Evolutionary conservation across 305 asterid species (phyloP), one percentile per base, ranked within the genome.

Genomic region (Rubia balearica): DNA sequence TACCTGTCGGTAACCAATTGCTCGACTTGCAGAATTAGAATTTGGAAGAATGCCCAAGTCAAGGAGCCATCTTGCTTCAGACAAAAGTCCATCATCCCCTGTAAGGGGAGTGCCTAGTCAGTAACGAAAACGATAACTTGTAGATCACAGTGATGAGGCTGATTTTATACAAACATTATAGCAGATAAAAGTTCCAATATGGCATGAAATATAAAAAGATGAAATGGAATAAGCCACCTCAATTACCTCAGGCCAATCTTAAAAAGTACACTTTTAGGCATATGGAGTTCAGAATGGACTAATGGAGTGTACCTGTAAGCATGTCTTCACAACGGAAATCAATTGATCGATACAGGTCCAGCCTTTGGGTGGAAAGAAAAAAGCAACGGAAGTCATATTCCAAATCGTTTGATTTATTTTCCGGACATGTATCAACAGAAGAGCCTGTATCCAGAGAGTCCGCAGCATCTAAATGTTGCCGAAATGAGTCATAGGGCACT

Each of bases 1-100:
- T 91, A 94, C 99, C 78, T 94, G 99, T 87, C 98, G 81, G 73
- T 94, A 94, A 74, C 99, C 99, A 75, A 94, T 94, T 75, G 99
- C 98, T 71, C 98, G 95, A 78, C 93, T 87, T 76, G 99, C 96
- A 68, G 98, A 88, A 83, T 81, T 94, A 56, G 93, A 81, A 83
- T 91, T 91, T 22, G 99, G 99, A 80, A 83, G 74, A 79, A 94
- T 96, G 57, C 95, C 98, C 82, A 88, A 67, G 78, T 91, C 96
- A 72, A 94, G 96, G 78, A 94, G 96, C 96, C 97, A 84, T 69
- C 83, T 81, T 41, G 97, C 95, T 89, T 94, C 99, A 0, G 88
- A 85, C 81, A 94, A 80, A 67, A 94, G 79, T 71, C 95, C 96
- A 81, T 83, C 89, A 70, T 80, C 84, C 87, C 78, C 85, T 82